phyloP scores from a whole-genome alignment of 2,329 filamentous ascomycete genomes.

The Aspergillus sojae region DNA sequence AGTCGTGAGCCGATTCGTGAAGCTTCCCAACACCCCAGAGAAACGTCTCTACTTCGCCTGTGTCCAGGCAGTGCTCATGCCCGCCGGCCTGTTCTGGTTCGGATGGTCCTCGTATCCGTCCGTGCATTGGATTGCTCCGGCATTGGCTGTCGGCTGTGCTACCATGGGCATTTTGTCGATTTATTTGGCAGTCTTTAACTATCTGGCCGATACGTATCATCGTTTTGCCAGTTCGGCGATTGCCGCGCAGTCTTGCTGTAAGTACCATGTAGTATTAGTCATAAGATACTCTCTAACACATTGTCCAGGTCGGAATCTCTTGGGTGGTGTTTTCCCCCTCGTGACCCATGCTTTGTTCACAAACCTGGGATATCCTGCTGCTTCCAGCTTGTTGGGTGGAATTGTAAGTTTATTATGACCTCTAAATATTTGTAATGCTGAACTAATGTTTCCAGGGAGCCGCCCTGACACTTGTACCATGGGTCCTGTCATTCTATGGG shows the following conservation, averaged over 20 bases:
- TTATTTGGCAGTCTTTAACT: conserved; percentile 90
- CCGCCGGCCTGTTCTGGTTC: conserved; percentile 79
- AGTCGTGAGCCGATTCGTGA: conserved; percentile 57
- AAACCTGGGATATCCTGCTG: conserved; percentile 69
- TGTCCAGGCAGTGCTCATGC: conserved; percentile 72
- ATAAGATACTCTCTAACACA: background rate
- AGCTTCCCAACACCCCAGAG: conserved; percentile 63
- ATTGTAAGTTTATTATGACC: conserved; percentile 53
- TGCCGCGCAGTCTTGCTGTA: conserved; percentile 81
- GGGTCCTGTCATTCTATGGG: conserved; percentile 80
- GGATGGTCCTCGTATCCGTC: conserved; percentile 67
- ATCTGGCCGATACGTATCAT: conserved; percentile 85
- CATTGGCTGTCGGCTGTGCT: conserved; percentile 70
- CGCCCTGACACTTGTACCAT: conserved; percentile 77
- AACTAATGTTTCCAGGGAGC: conserved; percentile 42
- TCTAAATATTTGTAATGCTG: no score
- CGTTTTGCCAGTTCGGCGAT: conserved; percentile 82
- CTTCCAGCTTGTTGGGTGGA: conserved; percentile 74
- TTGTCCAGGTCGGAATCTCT: conserved; percentile 65
- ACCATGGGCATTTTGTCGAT: conserved; percentile 86
- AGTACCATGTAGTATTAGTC: conserved; percentile 4
- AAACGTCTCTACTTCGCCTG: conserved; percentile 82
- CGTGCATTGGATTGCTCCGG: conserved; percentile 72
- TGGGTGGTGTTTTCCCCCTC: conserved; percentile 80
- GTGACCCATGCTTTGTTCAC: conserved; percentile 74